Base-by-base conservation (phyloP, 352 stramenopile species). In the Pythium folliculosum region DNA sequence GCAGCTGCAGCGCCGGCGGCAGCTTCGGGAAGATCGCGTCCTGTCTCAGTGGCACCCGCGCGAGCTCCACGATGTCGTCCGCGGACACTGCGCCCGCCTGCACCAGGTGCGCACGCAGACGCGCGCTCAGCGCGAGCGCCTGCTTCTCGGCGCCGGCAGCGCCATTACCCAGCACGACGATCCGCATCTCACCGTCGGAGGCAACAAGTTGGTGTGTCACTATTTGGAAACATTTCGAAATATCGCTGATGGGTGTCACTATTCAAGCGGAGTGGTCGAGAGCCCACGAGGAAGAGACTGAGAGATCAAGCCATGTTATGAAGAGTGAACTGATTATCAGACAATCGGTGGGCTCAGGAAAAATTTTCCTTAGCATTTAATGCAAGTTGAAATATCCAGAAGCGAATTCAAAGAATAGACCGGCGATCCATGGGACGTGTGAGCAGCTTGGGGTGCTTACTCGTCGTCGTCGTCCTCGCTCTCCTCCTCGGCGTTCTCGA, bases 401-500 rank as follows among this genome's bases (percentile, higher is more conserved):
- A 22, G 16, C 48, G 59, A 59, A 52, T 59, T 32, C 22, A 55
- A 55, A 57, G 23, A 10, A 32, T 32, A 32, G 27, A 32, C 27
- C 27, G 27, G 27, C 27, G 27, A 32, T 32, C 27, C 27, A 32
- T 32, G 27, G 27, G 27, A 32, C 27, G 2, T 2, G 27, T 32
- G 27, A 32, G 27, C 27, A 32, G 27, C 27, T 32, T 32, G 27
- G 27, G 27, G 27, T 32, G 27, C 27, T 32, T 32, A 32, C 27
- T 32, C 27, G 27, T 89, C 88, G 45, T 76, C 70, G 6, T 47
- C 40, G 40, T 47, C 40, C 40, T 91, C 86, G 48, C 92, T 95
- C 66, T 97, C 91, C 50, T 97, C 92, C 64, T 97, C 92, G 47
- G 93, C 94, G 78, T 99, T 98, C 84, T 98, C 88, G 35, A 99